A percentile compares a stretch with the other conserved stretches of the same genome.
These are phyloP conservation scores for Trichoderma oligosporum DNA, from an alignment of 2,329 filamentous ascomycete species.

Conservation along the genomic window DNA sequence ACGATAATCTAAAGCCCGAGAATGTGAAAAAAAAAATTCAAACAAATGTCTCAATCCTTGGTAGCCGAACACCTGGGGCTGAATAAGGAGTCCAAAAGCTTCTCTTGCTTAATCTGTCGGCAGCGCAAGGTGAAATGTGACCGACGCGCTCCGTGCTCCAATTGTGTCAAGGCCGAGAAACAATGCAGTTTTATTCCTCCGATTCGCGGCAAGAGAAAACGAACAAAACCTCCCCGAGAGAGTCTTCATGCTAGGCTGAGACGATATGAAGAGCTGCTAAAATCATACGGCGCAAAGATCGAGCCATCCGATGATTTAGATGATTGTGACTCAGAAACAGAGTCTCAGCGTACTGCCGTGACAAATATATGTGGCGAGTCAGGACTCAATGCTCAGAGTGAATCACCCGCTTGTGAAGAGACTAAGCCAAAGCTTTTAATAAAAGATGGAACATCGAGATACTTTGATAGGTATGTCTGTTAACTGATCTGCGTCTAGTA, in stretches of 20 bases:
- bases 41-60: background rate
- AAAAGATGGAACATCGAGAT: slow-evolving; percentile 6
- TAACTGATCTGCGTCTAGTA: background rate
- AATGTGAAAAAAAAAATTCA: background rate
- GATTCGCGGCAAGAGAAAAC: background rate
- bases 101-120: slow-evolving; percentile 5
- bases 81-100: background rate
- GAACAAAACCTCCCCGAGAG: slow-evolving; percentile 3
- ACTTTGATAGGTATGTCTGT: slow-evolving; percentile 4
- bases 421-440: slow-evolving; percentile 1
- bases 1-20: too few relatives aligned
- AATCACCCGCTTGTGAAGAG: background rate
- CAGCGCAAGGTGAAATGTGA: slow-evolving; percentile 11
- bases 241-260: slow-evolving; percentile 3
- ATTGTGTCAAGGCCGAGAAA: background rate
- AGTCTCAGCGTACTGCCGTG: background rate
- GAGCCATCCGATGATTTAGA: background rate
- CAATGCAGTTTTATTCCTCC: background rate
- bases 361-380: background rate
- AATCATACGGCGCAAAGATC: background rate
- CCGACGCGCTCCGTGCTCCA: background rate
- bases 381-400: background rate
- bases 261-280: slow-evolving; percentile 11
- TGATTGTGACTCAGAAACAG: background rate
- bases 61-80: background rate